A percentile compares a stretch with the other conserved stretches of the same genome.
These are phyloP conservation scores for Arabis hirsuta DNA, from an alignment of 345 rosid genomes.

Conservation along the genomic window DNA sequence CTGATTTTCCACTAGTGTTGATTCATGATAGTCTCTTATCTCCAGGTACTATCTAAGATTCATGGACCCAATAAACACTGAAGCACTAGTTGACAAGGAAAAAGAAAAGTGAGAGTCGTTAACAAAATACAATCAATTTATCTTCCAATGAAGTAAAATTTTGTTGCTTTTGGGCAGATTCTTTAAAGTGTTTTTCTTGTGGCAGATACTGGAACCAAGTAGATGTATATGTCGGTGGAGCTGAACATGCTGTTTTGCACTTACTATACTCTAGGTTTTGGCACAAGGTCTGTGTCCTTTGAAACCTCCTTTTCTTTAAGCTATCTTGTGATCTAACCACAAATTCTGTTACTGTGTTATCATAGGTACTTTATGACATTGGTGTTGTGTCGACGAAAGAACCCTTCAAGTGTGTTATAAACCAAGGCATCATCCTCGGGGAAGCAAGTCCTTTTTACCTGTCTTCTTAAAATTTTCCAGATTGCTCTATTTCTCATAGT, in stretches of 20 bases:
- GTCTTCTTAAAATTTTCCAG: neutral
- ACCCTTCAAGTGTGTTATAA: slow-evolving; percentile 96
- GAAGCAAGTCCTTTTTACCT: slow-evolving; percentile 59
- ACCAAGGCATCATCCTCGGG: slow-evolving; percentile 97
- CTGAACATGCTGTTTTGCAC: slow-evolving; percentile 98
- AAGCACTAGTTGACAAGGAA: slow-evolving; percentile 69
- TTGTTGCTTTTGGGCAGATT: slow-evolving; percentile 4
- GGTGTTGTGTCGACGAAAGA: slow-evolving; percentile 92
- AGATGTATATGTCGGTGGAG: slow-evolving; percentile 95
- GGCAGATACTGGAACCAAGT: slow-evolving; percentile 93
- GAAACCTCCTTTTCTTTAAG: slow-evolving; percentile 4
- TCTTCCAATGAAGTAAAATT: neutral
- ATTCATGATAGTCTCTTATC: slow-evolving; percentile 25
- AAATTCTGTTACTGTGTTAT: slow-evolving; percentile 32
- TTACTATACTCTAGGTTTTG: slow-evolving; percentile 93
- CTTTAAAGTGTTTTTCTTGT: slow-evolving; percentile 12
- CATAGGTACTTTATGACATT: slow-evolving; percentile 87
- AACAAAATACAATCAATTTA: neutral
- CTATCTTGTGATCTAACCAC: slow-evolving; percentile 14
- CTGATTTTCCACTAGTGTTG: neutral
- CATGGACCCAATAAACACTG: slow-evolving; percentile 83
- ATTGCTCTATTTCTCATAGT: slow-evolving; percentile 37
- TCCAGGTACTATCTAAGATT: slow-evolving; percentile 97
- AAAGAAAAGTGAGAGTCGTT: slow-evolving; percentile 72
- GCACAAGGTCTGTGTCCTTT: slow-evolving; percentile 74